Evolutionary conservation across 768 basidiomycete genomes (phyloP).

Genomic region (Lactarius psammicola): DNA sequence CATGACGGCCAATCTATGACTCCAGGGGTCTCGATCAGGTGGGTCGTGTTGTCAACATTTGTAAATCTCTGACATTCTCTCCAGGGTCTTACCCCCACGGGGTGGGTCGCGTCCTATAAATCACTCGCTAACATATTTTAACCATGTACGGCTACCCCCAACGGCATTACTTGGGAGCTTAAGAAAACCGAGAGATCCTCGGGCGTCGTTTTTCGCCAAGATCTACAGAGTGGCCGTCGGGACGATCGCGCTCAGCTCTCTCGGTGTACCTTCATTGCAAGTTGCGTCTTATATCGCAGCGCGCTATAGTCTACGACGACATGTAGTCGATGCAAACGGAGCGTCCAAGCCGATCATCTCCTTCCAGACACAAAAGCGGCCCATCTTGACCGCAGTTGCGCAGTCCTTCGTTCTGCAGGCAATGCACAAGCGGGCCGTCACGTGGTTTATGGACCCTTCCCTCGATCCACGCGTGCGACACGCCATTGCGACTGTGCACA

Average conservation of each 20-base stretch:
- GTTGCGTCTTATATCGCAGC: slow-evolving; percentile 53
- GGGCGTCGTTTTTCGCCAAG: slow-evolving; percentile 25
- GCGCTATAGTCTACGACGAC: slow-evolving; percentile 57
- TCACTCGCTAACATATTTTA: slow-evolving; percentile 39
- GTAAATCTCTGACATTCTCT: not conserved
- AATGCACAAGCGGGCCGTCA: slow-evolving; percentile 41
- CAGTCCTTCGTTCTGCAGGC: slow-evolving; percentile 50
- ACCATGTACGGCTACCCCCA: slow-evolving; percentile 34
- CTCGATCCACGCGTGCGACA: slow-evolving; percentile 51
- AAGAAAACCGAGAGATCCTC: slow-evolving; percentile 18
- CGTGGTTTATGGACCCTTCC: slow-evolving; percentile 40
- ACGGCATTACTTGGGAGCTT: slow-evolving; percentile 32
- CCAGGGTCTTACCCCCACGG: slow-evolving; percentile 23
- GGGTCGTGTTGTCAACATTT: not conserved
- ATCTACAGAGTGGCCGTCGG: slow-evolving; percentile 33
- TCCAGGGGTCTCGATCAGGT: slow-evolving; percentile 38
- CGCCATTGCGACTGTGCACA: slow-evolving; percentile 54
- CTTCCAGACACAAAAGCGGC: slow-evolving; percentile 66
- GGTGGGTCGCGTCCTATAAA: slow-evolving; percentile 34
- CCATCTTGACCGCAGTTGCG: slow-evolving; percentile 52
- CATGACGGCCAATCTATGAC: slow-evolving; percentile 42
- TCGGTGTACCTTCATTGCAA: slow-evolving; percentile 49
- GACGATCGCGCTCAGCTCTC: slow-evolving; percentile 29
- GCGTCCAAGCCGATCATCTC: slow-evolving; percentile 52
- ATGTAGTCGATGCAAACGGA: slow-evolving; percentile 44